Conservation (phyloP, 192 early-diverging fungal genomes). For the Coemansia asiatica region DNA sequence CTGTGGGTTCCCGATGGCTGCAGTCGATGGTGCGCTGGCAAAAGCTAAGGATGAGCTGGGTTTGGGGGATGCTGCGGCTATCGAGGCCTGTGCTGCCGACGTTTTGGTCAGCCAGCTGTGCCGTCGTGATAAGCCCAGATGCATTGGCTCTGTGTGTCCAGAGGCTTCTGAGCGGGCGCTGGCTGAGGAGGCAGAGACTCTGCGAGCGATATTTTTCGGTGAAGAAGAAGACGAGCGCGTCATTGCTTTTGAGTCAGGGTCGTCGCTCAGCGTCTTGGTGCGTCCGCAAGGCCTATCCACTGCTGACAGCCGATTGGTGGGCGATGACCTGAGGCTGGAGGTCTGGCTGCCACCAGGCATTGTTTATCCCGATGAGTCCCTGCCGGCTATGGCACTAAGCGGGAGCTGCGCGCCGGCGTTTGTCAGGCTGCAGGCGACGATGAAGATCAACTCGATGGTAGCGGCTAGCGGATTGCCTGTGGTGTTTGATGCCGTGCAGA, state of each 20-base stretch:
- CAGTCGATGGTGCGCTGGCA: constrained; percentile 6
- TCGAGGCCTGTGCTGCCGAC: constrained; percentile 19
- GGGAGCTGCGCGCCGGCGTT: constrained; percentile 71
- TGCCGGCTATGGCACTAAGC: constrained; percentile 61
- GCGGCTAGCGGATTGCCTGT: constrained; percentile 43
- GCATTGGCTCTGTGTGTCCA: neutral
- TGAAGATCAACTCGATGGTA: constrained; percentile 39
- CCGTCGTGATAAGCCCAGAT: too few relatives aligned
- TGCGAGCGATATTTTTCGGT: constrained; percentile 33
- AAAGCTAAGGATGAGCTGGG: neutral
- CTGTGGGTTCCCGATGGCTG: constrained; percentile 27
- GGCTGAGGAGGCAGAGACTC: constrained; percentile 25
- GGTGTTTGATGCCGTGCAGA: constrained; percentile 61
- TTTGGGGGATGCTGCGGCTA: neutral
- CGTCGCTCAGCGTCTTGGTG: constrained; percentile 18
- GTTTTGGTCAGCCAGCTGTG: constrained; percentile 15
- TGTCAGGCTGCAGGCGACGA: constrained; percentile 61
- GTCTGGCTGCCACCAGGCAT: constrained; percentile 61
- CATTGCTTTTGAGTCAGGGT: neutral
- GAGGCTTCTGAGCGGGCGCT: neutral
- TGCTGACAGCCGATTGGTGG: neutral
- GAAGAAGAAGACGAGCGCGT: constrained; percentile 15
- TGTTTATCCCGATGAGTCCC: constrained; percentile 67
- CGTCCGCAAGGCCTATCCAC: constrained; percentile 10
- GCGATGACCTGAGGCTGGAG: constrained; percentile 55